Conservation (phyloP, 768 basidiomycete species). For the Kwoniella dendrophila region DNA sequence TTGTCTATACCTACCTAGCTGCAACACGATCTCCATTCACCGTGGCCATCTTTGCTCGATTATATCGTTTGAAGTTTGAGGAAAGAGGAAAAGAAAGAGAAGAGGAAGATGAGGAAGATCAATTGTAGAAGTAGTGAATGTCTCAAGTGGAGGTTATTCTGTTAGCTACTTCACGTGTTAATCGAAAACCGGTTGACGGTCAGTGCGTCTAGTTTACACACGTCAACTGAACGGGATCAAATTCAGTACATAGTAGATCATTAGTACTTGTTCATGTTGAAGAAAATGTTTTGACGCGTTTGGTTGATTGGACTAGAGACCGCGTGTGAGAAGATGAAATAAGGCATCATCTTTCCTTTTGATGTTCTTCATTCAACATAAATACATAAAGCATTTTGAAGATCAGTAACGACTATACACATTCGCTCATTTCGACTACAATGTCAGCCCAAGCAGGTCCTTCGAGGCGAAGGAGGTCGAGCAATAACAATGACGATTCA, state of each 20-base stretch:
- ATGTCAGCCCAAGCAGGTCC: conserved; percentile 22
- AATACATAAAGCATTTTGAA: too few relatives aligned
- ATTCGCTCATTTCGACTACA: background rate
- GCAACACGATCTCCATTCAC: conserved; percentile 13
- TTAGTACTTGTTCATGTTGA: too few relatives aligned
- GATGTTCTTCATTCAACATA: background rate
- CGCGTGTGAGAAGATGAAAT: too few relatives aligned
- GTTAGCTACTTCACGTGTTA: background rate
- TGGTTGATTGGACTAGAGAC: background rate
- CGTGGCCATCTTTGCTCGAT: conserved; percentile 2
- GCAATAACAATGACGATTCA: background rate
- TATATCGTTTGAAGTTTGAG: background rate
- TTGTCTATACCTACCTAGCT: conserved; percentile 16
- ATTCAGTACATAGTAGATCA: too few relatives aligned
- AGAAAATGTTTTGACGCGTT: too few relatives aligned
- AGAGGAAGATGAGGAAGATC: background rate
- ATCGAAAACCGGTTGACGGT: too few relatives aligned
- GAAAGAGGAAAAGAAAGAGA: background rate
- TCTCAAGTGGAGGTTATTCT: conserved; percentile 16
- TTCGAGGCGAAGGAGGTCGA: conserved; percentile 1
- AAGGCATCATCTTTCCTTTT: background rate
- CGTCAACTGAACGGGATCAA: conserved; percentile 16
- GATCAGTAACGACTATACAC: too few relatives aligned
- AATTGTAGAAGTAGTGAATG: conserved; percentile 8
- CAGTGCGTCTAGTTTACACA: background rate